Conservation (phyloP, 257 asterid genomes). For the Mentha longifolia region DNA sequence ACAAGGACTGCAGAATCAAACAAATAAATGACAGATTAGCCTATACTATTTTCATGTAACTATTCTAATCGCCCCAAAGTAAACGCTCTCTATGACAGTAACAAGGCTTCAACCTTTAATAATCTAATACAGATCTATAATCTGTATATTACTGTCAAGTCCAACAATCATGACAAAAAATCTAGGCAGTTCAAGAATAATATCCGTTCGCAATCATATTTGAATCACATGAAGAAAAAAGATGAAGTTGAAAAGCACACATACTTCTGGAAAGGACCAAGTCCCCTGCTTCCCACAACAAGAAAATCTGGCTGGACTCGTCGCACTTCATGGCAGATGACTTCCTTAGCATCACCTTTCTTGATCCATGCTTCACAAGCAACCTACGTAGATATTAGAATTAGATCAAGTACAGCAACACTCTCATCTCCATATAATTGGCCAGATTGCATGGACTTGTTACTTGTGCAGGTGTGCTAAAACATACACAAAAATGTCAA, state of each 20-base stretch:
- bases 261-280: constrained; percentile 87
- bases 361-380: constrained; percentile 88
- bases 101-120: not conserved
- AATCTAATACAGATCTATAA: not conserved
- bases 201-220: not conserved
- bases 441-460: not conserved
- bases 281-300: constrained; percentile 89
- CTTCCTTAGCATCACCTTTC: constrained; percentile 80
- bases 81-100: too few relatives aligned
- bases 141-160: not conserved
- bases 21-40: too few relatives aligned
- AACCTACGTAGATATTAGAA: constrained; percentile 46
- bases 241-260: constrained; percentile 12
- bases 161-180: not conserved
- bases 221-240: not conserved
- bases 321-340: constrained; percentile 71
- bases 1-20: too few relatives aligned
- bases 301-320: constrained; percentile 79
- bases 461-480: constrained; percentile 3
- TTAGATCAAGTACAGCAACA: not conserved
- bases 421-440: constrained; percentile 11
- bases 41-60: too few relatives aligned
- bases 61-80: too few relatives aligned
- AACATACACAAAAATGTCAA: constrained; percentile 8
- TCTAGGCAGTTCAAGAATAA: not conserved